Percentiles rank a stretch among this genome's conserved stretches.
Evolutionary conservation across 805 yeast species (phyloP).

Genomic region (Jamesozyma gamospora): DNA sequence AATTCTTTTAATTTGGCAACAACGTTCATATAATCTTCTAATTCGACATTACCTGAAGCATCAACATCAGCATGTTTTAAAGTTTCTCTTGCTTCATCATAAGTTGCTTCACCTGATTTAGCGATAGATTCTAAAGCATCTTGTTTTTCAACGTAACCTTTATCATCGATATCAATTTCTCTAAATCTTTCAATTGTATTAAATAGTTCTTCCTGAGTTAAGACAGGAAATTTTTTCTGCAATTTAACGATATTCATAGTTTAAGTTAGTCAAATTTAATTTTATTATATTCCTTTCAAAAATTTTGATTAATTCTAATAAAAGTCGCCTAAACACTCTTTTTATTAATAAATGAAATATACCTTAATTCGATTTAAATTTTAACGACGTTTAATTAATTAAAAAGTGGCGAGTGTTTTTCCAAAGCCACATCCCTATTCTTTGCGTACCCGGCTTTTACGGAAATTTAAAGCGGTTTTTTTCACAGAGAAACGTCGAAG

Average conservation of each 20-base stretch:
- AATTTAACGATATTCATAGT: conserved; percentile 55
- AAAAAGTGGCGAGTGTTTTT: neutral
- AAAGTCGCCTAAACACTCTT: neutral
- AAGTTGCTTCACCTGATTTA: conserved; percentile 66
- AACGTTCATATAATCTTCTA: conserved; percentile 86
- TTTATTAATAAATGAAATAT: neutral
- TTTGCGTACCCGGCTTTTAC: too few relatives aligned
- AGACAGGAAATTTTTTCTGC: conserved; percentile 73
- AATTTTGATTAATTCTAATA: too few relatives aligned
- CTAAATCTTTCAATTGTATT: conserved; percentile 79
- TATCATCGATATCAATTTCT: conserved; percentile 76
- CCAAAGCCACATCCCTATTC: too few relatives aligned
- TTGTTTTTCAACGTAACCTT: conserved; percentile 90
- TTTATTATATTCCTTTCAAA: neutral
- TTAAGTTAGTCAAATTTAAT: neutral
- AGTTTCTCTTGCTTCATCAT: conserved; percentile 90
- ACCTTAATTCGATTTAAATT: neutral
- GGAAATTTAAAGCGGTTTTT: too few relatives aligned
- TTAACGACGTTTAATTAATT: neutral
- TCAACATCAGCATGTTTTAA: conserved; percentile 85
- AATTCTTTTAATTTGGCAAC: conserved; percentile 64
- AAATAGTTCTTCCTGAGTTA: conserved; percentile 81
- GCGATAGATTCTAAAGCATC: conserved; percentile 79
- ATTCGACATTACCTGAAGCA: conserved; percentile 92
- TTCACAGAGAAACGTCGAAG: too few relatives aligned